A percentile compares a stretch with the other conserved stretches of the same genome.
phyloP scores from a whole-genome alignment of 257 asterid genomes.

The Cinchona pubescens region DNA sequence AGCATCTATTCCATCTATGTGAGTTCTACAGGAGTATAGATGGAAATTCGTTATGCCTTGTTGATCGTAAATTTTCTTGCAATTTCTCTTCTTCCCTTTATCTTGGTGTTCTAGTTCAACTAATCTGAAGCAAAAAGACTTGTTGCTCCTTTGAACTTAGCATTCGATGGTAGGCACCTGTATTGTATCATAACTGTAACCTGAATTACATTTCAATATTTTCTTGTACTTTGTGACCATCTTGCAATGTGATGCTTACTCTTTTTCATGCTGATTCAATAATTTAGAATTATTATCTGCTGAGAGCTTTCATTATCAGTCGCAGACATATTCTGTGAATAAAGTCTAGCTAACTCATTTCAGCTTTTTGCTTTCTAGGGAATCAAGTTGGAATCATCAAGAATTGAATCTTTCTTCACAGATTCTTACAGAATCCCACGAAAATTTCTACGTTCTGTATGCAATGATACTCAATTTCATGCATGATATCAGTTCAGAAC shows the following conservation, averaged over 20 bases:
- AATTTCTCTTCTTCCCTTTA: constrained; percentile 2
- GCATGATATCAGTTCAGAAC: neutral
- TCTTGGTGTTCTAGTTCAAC: constrained; percentile 13
- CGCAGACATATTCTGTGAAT: neutral
- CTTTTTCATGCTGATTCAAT: neutral
- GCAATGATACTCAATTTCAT: neutral
- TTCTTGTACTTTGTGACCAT: neutral
- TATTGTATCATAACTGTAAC: constrained; percentile 19
- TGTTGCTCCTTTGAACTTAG: neutral
- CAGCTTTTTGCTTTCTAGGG: neutral
- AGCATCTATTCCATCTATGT: constrained; percentile 45
- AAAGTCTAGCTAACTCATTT: neutral
- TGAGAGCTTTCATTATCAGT: neutral
- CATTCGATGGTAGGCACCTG: constrained; percentile 22
- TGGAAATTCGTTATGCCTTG: neutral
- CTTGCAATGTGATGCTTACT: neutral
- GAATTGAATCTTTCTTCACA: neutral
- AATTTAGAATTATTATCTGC: neutral
- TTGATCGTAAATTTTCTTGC: neutral
- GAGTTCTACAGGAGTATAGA: neutral
- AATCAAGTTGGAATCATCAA: neutral
- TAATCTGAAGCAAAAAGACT: constrained; percentile 11
- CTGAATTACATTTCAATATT: neutral
- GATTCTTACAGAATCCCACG: neutral
- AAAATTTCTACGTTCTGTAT: neutral